Base-by-base conservation (phyloP, 148 eudicot genomes). In the Nepenthes gracilis region DNA sequence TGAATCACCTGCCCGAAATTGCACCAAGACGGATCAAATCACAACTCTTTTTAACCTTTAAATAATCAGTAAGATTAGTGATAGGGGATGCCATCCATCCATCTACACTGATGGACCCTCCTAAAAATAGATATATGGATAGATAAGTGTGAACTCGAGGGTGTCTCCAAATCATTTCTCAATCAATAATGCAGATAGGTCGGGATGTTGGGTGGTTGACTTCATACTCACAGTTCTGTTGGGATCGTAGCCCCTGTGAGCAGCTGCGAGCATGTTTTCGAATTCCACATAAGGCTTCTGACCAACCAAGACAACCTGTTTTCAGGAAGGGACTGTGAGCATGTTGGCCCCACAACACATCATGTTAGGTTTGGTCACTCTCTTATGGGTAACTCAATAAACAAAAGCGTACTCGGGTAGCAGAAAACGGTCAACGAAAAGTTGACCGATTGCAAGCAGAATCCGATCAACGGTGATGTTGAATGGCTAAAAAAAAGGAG, bases 271-370 rank as follows among this genome's bases (percentile, higher is more conserved):
- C 94, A 92, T 88, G 61, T 59, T 59, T 4, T 83, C 77, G 35
- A 92, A 82, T 61, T 77, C 70, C 1, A 36, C 35, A 9, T 83
- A 78, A 6, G 81, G 49, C 58, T 71, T 85, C 8, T 59, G 38
- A 1, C 96, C 96, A n/a, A 85, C 94, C 68, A 92, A 43, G 60
- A 92, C 85, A 2, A 92, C 77, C 73, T 92, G 97, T 77, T 85
- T 88, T 50, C 81, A 74, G 2, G 88, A 88, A 60, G 94, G 97
- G 55, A 77, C 72, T 12, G 63, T 61, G 48, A 92, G 80, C 94
- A 92, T 85, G 65, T 85, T 90, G 2, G 96, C 97, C 6, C 77
- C 96, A 66, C 96, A 88, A 64, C 97, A 92, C 97, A 92, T 92
- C 68, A 92, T n/a, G n/a, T n/a, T n/a, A n/a, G n/a, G n/a, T n/a